Evolutionary conservation across 345 rosid species (phyloP).

Genomic region (Tarenaya hassleriana): DNA sequence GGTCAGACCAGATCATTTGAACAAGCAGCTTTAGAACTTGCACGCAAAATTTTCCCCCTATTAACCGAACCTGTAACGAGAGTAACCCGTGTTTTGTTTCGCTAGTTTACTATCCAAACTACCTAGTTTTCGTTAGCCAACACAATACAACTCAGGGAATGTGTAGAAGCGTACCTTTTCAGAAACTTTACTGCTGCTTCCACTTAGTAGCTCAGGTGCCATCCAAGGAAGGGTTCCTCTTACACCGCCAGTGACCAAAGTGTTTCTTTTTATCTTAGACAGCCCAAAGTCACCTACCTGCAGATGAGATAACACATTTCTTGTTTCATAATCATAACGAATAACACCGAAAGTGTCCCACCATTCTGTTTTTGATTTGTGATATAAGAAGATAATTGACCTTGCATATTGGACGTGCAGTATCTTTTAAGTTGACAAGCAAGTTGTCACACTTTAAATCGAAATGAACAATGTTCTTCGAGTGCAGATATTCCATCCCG

Average conservation of each 20-base stretch:
- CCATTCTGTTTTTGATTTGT: background rate
- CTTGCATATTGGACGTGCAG: slow-evolving; percentile 96
- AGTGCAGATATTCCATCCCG: slow-evolving; percentile 98
- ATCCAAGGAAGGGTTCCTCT: slow-evolving; percentile 90
- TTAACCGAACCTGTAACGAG: too few relatives aligned
- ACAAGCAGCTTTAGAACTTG: too few relatives aligned
- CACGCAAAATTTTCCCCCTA: too few relatives aligned
- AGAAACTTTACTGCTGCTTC: slow-evolving; percentile 77
- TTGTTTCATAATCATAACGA: slow-evolving; percentile 9
- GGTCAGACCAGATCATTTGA: too few relatives aligned
- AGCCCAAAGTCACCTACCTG: slow-evolving; percentile 89
- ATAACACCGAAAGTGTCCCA: slow-evolving; percentile 9
- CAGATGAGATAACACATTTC: slow-evolving; percentile 16
- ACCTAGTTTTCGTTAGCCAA: too few relatives aligned
- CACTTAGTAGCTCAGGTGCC: slow-evolving; percentile 85
- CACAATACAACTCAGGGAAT: slow-evolving; percentile 5
- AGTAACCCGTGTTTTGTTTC: too few relatives aligned
- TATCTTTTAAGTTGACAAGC: slow-evolving; percentile 96
- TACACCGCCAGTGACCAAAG: slow-evolving; percentile 83
- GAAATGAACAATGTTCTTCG: slow-evolving; percentile 96
- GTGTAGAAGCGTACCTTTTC: slow-evolving; percentile 50
- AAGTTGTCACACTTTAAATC: slow-evolving; percentile 97
- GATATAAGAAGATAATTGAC: slow-evolving; percentile 32
- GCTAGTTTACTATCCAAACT: too few relatives aligned
- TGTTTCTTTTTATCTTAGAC: slow-evolving; percentile 76